Evolutionary conservation across 2,329 filamentous ascomycete species (phyloP).

Genomic region (Sporothrix variecibatus): DNA sequence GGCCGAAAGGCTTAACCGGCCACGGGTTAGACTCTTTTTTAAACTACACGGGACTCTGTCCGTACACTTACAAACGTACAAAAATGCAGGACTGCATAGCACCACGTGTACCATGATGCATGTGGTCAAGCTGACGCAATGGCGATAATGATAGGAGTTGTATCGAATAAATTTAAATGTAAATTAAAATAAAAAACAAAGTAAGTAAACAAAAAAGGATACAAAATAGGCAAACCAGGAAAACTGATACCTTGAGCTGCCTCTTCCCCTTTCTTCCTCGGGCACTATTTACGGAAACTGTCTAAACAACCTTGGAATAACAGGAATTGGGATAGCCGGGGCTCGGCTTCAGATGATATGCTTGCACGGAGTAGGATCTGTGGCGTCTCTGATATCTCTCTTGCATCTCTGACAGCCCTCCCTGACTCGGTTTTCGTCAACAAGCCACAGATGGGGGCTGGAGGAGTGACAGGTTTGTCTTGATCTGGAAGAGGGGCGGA

Average conservation of each 20-base stretch:
- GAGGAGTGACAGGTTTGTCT: background rate
- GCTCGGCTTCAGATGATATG: background rate
- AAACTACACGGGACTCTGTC: background rate
- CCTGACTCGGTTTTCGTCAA: background rate
- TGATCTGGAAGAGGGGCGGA: background rate
- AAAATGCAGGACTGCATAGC: background rate
- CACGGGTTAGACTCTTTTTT: background rate
- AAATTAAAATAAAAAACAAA: background rate
- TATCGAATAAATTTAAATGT: background rate
- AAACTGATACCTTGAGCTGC: background rate
- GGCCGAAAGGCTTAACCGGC: constrained; percentile 17
- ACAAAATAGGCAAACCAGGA: background rate
- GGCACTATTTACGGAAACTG: constrained; percentile 1
- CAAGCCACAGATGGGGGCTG: background rate
- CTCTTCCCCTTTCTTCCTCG: background rate
- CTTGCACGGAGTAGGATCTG: background rate
- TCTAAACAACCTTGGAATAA: background rate
- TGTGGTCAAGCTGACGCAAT: background rate
- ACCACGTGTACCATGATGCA: background rate
- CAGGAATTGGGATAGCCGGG: constrained; percentile 17
- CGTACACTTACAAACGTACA: background rate
- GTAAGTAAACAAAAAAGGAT: background rate
- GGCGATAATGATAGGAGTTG: background rate
- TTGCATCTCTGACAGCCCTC: background rate
- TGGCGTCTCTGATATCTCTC: background rate